Base-by-base conservation (phyloP, 176 grass and related monocot genomes). In the Oryza meyeriana region DNA sequence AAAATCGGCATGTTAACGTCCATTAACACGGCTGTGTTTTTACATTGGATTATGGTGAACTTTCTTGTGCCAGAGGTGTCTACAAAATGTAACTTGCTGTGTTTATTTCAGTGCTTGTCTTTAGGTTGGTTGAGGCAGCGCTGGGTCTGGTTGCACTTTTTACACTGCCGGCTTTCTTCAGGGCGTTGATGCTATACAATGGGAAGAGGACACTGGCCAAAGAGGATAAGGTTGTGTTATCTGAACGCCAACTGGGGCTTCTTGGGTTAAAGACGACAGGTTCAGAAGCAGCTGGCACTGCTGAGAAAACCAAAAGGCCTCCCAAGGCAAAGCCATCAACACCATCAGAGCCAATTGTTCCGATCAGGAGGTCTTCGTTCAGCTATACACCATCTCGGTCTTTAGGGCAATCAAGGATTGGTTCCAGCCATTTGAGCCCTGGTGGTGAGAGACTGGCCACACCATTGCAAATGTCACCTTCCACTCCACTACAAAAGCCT, bases 341-440 rank as follows among this genome's bases (percentile, higher is more conserved):
- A 65, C 83, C 79, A 64, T 93, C 91, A 3, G 95, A 98, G 62
- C 87, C 93, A 30, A 88, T 95, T 64, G 92, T 94, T 74, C 92
- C 92, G 16, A 77, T 98, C 35, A 87, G 93, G 67, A 98, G 52
- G 41, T 88, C 96, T 68, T 86, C 87, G 2, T 98, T 98, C 82
- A 93, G 84, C 69, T 92, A 91, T 69, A 95, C 96, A n/a, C 90
- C 92, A 24, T 79, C 92, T 69, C 73, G 83, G 12, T 12, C 80
- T 35, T 48, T 78, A 17, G 84, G 81, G 16, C 63, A 86, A 72
- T 55, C 81, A 22, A 86, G 84, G 79, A 87, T 85, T 58, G 88
- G 61, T n/a, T 79, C 94, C 14, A 89, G 72, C 81, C 72, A 91
- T 79, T 64, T 89, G 77, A 91, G 76, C 85, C 69, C 94, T 45